These are phyloP conservation scores for Macrophomina pseudophaseolina DNA, from an alignment of 2,329 filamentous ascomycete species.

Conservation along the genomic window DNA sequence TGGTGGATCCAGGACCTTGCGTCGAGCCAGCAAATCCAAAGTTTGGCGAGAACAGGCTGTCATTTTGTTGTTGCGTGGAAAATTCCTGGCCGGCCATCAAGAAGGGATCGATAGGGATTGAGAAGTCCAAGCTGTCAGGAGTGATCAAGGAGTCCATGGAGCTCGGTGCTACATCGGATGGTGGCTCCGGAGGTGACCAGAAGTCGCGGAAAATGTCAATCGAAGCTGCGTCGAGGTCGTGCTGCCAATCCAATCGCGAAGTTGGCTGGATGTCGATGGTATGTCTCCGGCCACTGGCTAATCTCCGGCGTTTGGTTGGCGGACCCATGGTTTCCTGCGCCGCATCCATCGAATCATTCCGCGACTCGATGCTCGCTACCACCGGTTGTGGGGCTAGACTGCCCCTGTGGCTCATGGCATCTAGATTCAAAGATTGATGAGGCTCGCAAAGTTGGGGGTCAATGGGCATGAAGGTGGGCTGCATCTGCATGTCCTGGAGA, in stretches of 20 bases:
- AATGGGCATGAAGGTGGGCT: conserved; percentile 17
- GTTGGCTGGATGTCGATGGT: not conserved
- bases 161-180: not conserved
- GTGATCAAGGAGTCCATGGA: conserved; percentile 12
- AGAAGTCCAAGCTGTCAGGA: conserved; percentile 20
- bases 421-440: conserved; percentile 4
- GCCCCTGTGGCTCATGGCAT: not conserved
- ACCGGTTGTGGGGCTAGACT: not conserved
- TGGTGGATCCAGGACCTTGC: not conserved
- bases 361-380: conserved; percentile 3
- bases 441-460: conserved; percentile 21
- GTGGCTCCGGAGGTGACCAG: conserved; percentile 20
- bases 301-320: conserved; percentile 21
- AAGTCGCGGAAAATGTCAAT: conserved; percentile 26
- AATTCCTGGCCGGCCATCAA: conserved; percentile 2
- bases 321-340: not conserved
- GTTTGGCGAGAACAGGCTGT: not conserved
- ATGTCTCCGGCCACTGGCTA: not conserved
- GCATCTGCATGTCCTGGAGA: conserved; percentile 1
- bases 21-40: not conserved
- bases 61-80: not conserved
- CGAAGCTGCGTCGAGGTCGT: conserved; percentile 1
- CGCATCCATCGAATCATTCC: conserved; percentile 18
- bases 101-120: conserved; percentile 20
- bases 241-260: conserved; percentile 13